A percentile compares a stretch with the other conserved stretches of the same genome.
phyloP scores from a whole-genome alignment of 257 asterid species.

The Agastache rugosa region DNA sequence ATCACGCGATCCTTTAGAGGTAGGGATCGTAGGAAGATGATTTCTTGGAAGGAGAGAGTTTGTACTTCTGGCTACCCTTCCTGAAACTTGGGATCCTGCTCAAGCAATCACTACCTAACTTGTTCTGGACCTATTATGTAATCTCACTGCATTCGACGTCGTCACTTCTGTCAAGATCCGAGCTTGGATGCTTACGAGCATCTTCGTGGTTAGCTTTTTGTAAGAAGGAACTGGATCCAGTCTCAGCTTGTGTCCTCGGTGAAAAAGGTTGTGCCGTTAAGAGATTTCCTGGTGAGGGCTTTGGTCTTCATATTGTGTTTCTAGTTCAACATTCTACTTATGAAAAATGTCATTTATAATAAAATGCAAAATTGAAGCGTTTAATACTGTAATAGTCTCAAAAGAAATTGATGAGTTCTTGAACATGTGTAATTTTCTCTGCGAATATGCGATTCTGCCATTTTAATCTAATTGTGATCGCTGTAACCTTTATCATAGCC shows the following conservation, averaged over 20 bases:
- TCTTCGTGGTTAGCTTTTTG: neutral
- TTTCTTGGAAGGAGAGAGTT: constrained; percentile 78
- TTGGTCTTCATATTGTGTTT: neutral
- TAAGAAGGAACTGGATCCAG: neutral
- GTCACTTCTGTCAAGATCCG: neutral
- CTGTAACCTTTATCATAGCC: too few species aligned
- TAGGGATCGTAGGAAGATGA: constrained; percentile 89
- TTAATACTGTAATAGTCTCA: too few species aligned
- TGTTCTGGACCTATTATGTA: neutral
- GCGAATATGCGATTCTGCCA: too few species aligned
- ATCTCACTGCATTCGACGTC: neutral
- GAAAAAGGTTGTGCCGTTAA: neutral
- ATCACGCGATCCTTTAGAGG: constrained; percentile 82
- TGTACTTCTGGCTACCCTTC: constrained; percentile 82
- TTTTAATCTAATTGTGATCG: too few species aligned
- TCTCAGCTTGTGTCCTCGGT: neutral
- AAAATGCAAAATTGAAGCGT: neutral
- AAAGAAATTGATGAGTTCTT: too few species aligned
- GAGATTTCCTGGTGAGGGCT: neutral
- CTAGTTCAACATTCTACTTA: neutral
- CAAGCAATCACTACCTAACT: constrained; percentile 2
- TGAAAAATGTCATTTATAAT: neutral
- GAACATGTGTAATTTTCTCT: too few species aligned
- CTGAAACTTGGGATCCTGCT: constrained; percentile 38
- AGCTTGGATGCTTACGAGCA: neutral